Evolutionary conservation across 2,329 filamentous ascomycete genomes (phyloP).

Genomic region (Beauveria rudraprayagi): DNA sequence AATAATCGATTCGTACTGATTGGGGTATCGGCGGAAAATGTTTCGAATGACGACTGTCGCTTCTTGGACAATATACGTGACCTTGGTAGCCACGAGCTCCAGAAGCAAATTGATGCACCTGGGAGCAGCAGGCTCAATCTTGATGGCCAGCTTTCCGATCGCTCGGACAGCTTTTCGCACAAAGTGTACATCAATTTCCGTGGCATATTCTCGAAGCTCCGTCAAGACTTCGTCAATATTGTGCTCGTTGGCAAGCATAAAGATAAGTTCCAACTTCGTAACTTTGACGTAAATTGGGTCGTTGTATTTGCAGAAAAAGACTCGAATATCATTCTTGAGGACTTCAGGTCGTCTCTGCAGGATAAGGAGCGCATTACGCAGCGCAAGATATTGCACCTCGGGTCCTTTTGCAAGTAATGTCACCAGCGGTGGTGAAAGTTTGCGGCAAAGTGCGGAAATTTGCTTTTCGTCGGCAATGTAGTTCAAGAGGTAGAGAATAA

Average conservation of each 20-base stretch:
- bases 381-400: constrained; percentile 94
- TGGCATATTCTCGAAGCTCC: constrained; percentile 91
- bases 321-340: constrained; percentile 88
- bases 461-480: constrained; percentile 92
- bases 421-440: constrained; percentile 89
- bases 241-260: constrained; percentile 92
- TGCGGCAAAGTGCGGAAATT: constrained; percentile 77
- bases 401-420: constrained; percentile 92
- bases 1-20: constrained; percentile 98
- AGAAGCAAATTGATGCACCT: constrained; percentile 89
- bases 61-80: constrained; percentile 98
- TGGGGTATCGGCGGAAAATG: constrained; percentile 98
- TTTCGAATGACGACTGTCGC: constrained; percentile 98
- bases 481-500: constrained; percentile 97
- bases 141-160: constrained; percentile 96
- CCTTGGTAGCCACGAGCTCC: constrained; percentile 92
- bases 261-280: constrained; percentile 95
- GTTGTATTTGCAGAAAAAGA: constrained; percentile 99
- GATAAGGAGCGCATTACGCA: constrained; percentile 89
- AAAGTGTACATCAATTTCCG: constrained; percentile 97
- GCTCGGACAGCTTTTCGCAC: constrained; percentile 95
- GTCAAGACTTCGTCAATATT: constrained; percentile 95
- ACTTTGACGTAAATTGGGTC: constrained; percentile 99
- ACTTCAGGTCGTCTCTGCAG: constrained; percentile 89
- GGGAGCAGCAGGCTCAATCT: constrained; percentile 89